Base-by-base conservation (phyloP, 192 early-diverging fungal genomes). In the Rhizophagus sp. region DNA sequence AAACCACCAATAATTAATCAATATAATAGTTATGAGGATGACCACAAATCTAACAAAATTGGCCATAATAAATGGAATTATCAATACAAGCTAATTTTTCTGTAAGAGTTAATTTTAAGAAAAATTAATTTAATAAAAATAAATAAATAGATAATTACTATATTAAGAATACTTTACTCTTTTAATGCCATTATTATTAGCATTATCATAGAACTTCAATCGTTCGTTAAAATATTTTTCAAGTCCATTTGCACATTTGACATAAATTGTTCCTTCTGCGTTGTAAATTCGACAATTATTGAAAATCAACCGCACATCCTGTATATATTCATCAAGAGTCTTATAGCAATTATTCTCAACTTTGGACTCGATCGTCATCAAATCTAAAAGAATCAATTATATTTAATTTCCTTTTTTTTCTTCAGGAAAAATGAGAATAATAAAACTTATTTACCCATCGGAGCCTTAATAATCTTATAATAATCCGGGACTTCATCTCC, bases 201-300 rank as follows among this genome's bases (percentile, higher is more conserved):
- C 64, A 65, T 65, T 30, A 73, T 73, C 71, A 11, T 73, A 73
- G 19, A 50, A 73, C 25, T 73, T 52, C 44, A 73, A 73, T 5
- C 71, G 13, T 11, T 96, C 91, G 66, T 90, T 88, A 84, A 95
- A 96, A 57, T 90, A 96, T 82, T 90, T 89, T 82, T 96, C 95
- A 17, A 96, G 83, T 47, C 85, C 84, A 67, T 85, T 90, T 8
- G 95, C 95, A 64, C 93, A 96, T 69, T 93, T 90, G 75, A 91
- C 90, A 87, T 98, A 98, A 47, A 88, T 88, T 6, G 95, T 96
- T 33, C 88, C 85, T 76, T 96, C 95, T 57, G 93, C 94, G 79
- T 99, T 99, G 83, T 99, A 99, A 13, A 89, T 88, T 74, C 93
- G 88, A 83, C 96, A 96, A 83, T 99, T 99, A 74, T 93, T 87